phyloP scores from a whole-genome alignment of 2,329 filamentous ascomycete genomes.

The Penicillium expansum region DNA sequence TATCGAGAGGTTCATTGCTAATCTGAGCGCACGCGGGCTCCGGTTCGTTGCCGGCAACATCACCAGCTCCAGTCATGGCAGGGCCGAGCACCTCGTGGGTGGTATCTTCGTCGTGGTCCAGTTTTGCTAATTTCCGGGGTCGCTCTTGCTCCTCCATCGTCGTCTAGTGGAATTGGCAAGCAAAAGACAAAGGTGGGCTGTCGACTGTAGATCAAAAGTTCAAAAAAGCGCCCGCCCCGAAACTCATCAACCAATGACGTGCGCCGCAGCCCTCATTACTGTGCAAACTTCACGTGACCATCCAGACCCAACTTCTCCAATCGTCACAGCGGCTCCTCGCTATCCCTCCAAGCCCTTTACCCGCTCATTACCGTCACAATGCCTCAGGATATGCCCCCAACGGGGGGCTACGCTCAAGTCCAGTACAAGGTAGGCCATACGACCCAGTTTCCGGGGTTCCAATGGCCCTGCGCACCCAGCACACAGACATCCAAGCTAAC shows the following conservation, averaged over 20 bases:
- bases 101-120: slow-evolving; percentile 38
- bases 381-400: slow-evolving; percentile 96
- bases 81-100: slow-evolving; percentile 25
- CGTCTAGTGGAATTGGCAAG: background rate
- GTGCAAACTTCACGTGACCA: slow-evolving; percentile 29
- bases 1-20: slow-evolving; percentile 10
- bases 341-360: slow-evolving; percentile 19
- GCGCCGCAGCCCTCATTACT: slow-evolving; percentile 31
- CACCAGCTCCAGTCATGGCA: slow-evolving; percentile 32
- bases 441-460: background rate
- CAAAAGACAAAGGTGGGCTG: slow-evolving; percentile 9
- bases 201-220: slow-evolving; percentile 17
- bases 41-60: slow-evolving; percentile 13
- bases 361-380: slow-evolving; percentile 53
- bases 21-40: slow-evolving; percentile 7
- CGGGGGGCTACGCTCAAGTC: slow-evolving; percentile 90
- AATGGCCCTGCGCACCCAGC: slow-evolving; percentile 1
- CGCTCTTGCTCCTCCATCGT: slow-evolving; percentile 56
- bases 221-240: slow-evolving; percentile 17
- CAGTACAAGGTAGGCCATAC: slow-evolving; percentile 80
- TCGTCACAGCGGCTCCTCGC: slow-evolving; percentile 20
- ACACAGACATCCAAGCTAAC: slow-evolving; percentile 7
- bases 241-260: slow-evolving; percentile 28
- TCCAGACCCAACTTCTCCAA: slow-evolving; percentile 31
- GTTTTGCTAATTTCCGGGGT: slow-evolving; percentile 55